Conservation (phyloP, 148 eudicot genomes). For the Silene uniflora region DNA sequence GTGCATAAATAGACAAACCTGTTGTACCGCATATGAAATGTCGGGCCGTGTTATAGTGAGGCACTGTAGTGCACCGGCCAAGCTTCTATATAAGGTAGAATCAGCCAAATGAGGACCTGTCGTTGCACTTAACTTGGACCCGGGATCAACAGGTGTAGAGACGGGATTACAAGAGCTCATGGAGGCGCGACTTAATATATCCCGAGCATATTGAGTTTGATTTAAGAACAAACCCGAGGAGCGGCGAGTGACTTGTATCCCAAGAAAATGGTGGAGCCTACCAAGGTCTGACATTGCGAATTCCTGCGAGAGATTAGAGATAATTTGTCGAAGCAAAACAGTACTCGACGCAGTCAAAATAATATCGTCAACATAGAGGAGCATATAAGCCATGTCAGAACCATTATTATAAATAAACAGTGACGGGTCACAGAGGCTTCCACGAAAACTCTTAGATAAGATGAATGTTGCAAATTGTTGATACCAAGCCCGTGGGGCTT, state of each 20-base stretch:
- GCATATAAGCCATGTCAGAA: background rate
- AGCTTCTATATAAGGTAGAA: background rate
- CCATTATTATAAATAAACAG: background rate
- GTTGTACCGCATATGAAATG: too few species aligned
- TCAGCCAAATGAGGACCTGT: background rate
- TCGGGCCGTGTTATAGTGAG: too few species aligned
- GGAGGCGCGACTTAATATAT: too few species aligned
- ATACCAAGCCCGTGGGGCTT: too few species aligned
- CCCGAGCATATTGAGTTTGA: background rate
- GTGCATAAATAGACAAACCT: too few species aligned
- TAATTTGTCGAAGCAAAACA: background rate
- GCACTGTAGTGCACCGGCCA: background rate
- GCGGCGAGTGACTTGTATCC: background rate
- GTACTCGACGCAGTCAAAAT: background rate
- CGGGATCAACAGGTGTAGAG: too few species aligned
- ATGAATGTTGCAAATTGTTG: too few species aligned
- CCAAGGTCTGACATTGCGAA: too few species aligned
- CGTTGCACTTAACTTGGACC: background rate
- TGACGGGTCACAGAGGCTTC: too few species aligned
- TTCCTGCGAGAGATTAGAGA: background rate
- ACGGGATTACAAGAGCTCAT: background rate
- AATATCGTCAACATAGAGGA: background rate
- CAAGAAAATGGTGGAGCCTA: too few species aligned
- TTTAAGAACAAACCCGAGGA: background rate
- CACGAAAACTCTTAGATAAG: too few species aligned